Evolutionary conservation across 2,329 filamentous ascomycete species (phyloP).

Genomic region (Paecilomyces dactylethromorphus): DNA sequence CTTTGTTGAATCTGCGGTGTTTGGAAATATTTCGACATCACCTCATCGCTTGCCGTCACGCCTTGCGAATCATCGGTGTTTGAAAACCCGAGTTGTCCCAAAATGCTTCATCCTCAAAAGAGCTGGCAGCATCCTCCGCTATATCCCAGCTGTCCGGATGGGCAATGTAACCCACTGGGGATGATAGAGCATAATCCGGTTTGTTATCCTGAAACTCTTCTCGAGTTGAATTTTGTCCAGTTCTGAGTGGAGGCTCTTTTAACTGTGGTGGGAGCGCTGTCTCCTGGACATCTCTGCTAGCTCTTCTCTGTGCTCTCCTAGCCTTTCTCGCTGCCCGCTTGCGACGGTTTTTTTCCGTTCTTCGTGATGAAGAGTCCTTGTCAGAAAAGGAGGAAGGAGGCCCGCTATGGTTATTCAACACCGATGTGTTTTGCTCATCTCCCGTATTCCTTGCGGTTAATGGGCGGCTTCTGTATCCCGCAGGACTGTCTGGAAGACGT

Average conservation of each 20-base stretch:
- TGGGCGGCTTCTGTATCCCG: neutral
- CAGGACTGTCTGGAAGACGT: neutral
- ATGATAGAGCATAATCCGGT: no score
- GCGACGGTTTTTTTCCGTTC: neutral
- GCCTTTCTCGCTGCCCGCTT: neutral
- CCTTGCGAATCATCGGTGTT: constrained; percentile 31
- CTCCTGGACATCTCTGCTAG: neutral
- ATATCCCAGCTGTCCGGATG: neutral
- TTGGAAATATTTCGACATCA: constrained; percentile 28
- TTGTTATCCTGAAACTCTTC: neutral
- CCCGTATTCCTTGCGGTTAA: neutral
- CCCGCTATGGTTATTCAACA: neutral
- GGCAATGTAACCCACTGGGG: neutral
- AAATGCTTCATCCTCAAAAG: neutral
- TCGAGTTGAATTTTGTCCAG: neutral
- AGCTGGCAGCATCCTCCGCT: neutral
- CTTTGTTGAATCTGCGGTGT: neutral
- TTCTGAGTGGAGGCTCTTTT: neutral
- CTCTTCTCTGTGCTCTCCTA: neutral
- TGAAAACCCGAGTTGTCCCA: constrained; percentile 25
- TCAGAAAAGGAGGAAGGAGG: neutral
- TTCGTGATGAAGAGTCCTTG: neutral
- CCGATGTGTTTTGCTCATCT: neutral
- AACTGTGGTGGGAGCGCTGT: neutral
- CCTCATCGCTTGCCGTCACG: constrained; percentile 33